Evolutionary conservation across 192 early-diverging fungal species (phyloP).

Genomic region (Backusella morwellensis): DNA sequence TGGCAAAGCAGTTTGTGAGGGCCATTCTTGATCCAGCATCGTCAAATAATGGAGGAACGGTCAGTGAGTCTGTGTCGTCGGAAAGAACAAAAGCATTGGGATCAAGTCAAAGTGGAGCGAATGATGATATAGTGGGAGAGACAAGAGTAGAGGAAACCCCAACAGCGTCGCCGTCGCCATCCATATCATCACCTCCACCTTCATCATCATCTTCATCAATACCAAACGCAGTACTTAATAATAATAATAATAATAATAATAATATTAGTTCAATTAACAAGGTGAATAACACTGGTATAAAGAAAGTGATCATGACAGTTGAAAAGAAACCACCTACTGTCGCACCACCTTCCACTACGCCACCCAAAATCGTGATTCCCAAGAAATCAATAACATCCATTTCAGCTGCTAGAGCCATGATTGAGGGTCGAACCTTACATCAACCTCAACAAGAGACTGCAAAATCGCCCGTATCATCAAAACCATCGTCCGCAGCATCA

Average conservation of each 20-base stretch:
- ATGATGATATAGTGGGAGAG: background rate
- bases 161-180: background rate
- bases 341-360: background rate
- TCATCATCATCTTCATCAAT: background rate
- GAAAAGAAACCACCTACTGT: background rate
- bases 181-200: background rate
- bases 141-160: background rate
- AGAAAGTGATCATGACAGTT: background rate
- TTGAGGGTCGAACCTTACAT: background rate
- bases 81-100: background rate
- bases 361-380: background rate
- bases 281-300: background rate
- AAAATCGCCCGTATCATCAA: background rate
- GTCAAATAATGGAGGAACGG: background rate
- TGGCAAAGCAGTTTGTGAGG: constrained; percentile 13
- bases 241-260: background rate
- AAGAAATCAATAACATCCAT: background rate
- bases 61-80: background rate
- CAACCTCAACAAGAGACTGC: background rate
- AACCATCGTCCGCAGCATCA: background rate
- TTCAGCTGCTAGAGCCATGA: constrained; percentile 4
- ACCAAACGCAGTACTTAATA: background rate
- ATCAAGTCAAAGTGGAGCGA: background rate
- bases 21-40: constrained; percentile 11
- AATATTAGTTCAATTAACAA: background rate